Base-by-base conservation (phyloP, 257 asterid genomes). In the Nicotiana obtusifolia region DNA sequence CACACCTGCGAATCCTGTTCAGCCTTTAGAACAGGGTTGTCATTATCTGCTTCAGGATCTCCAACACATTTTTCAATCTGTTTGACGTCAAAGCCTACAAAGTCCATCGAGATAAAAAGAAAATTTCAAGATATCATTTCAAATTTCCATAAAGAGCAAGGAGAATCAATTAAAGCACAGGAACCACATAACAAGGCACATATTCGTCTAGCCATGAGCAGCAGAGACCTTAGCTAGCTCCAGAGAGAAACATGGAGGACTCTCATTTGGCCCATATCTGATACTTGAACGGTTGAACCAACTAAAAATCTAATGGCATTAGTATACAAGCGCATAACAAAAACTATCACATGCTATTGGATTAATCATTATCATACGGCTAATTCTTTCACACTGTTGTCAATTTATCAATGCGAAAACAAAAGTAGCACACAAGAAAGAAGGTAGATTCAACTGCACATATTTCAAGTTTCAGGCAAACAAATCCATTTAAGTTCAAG, bases 51-150 rank as follows among this genome's bases (percentile, higher is more conserved):
- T 83, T 88, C 93, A 30, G 90, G 84, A 85, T 93, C 95, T 81
- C 99, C 98, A 60, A 95, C 88, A 82, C 99, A 95, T 53, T 90
- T 88, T 52, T 93, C 94, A 41, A 95, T 93, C 89, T 89, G 88
- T 86, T 86, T 89, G 67, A 90, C 87, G 61, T 93, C 97, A 77
- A 89, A 81, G 44, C 97, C 98, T 93, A 82, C 82, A 87, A 14
- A 41, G 20, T 85, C 52, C 59, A 79, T 78, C 37, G 35, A 31
- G 62, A 33, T 37, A 52, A 33, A 62, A 24, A 78, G 14, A 60
- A 54, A 69, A 71, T 41, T 71, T 44, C 35, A 71, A 44, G 37
- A 22, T 33, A 22, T 71, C 78, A 71, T 71, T 71, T 44, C 60
- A 22, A 13, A 49, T 44, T 41, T 54, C 60, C 47, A 71, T 71